A percentile compares a stretch with the other conserved stretches of the same genome.
phyloP scores from a whole-genome alignment of 2,329 filamentous ascomycete species.

The Leptographium flavum region DNA sequence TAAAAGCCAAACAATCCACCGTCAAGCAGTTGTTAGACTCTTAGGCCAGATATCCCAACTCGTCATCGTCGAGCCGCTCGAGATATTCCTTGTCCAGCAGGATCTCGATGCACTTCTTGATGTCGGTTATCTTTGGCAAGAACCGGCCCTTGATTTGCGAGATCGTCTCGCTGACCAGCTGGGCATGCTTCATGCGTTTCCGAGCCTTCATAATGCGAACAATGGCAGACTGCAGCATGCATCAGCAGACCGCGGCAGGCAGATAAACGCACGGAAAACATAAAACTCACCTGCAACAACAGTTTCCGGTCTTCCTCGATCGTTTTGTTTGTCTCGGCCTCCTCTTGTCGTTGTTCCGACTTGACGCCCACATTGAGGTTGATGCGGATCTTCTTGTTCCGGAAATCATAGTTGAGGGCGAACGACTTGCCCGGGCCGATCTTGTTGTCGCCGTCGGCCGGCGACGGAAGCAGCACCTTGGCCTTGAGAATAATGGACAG shows the following conservation, averaged over 20 bases:
- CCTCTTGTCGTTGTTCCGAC: slow-evolving; percentile 90
- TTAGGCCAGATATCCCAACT: slow-evolving; percentile 87
- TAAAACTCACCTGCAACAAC: slow-evolving; percentile 70
- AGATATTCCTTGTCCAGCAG: slow-evolving; percentile 98
- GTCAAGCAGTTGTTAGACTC: neutral
- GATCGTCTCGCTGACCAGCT: slow-evolving; percentile 90
- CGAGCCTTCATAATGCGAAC: slow-evolving; percentile 99
- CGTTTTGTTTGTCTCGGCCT: slow-evolving; percentile 96
- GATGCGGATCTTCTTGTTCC: slow-evolving; percentile 95
- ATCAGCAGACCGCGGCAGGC: neutral
- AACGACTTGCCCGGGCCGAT: slow-evolving; percentile 67
- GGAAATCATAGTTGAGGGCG: slow-evolving; percentile 84
- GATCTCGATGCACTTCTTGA: slow-evolving; percentile 99
- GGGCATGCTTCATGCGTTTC: slow-evolving; percentile 96
- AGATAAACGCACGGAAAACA: neutral
- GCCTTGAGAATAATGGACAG: slow-evolving; percentile 82
- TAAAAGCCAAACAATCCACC: neutral
- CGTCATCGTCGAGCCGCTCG: slow-evolving; percentile 86
- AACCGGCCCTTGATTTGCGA: slow-evolving; percentile 89
- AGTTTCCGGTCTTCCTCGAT: slow-evolving; percentile 97
- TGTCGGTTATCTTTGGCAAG: slow-evolving; percentile 81
- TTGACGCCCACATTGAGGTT: slow-evolving; percentile 93
- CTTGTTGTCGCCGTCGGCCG: slow-evolving; percentile 62
- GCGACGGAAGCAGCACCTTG: slow-evolving; percentile 64
- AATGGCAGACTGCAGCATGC: slow-evolving; percentile 63